A percentile compares a stretch with the other conserved stretches of the same genome.
Evolutionary conservation across 371 early-diverging fungal genomes (phyloP).

Genomic region (Syncephalastrum contaminatum): DNA sequence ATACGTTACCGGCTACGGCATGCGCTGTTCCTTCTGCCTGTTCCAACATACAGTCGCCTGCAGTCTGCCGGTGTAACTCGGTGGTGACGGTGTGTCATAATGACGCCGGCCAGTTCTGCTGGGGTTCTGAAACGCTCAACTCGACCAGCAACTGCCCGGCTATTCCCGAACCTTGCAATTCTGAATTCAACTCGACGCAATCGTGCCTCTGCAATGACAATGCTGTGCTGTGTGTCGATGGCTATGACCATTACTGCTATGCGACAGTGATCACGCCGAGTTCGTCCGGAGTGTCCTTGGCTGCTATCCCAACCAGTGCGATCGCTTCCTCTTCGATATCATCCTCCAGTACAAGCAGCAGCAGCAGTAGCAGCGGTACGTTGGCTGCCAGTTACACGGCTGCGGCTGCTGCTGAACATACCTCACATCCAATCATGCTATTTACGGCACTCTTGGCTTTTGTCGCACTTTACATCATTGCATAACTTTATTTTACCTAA

Average conservation of each 20-base stretch:
- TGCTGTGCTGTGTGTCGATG: constrained; percentile 43
- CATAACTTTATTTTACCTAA: too few relatives aligned
- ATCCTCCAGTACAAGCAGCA: too few relatives aligned
- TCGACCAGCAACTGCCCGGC: constrained; percentile 27
- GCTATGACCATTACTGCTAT: constrained; percentile 42
- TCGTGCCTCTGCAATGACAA: constrained; percentile 37
- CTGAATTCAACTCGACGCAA: constrained; percentile 21
- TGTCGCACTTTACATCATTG: too few relatives aligned
- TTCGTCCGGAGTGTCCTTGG: not conserved
- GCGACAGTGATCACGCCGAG: constrained; percentile 8
- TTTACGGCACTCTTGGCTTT: too few relatives aligned
- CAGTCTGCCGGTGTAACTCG: constrained; percentile 36
- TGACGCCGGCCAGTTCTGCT: constrained; percentile 30
- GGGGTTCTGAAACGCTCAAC: constrained; percentile 38
- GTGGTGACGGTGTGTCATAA: constrained; percentile 32
- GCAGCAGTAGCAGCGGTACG: too few relatives aligned
- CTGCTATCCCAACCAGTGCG: not conserved
- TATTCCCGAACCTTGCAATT: constrained; percentile 28
- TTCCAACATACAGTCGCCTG: constrained; percentile 23
- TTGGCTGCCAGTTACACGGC: too few relatives aligned
- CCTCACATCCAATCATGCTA: too few relatives aligned
- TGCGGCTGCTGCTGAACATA: too few relatives aligned
- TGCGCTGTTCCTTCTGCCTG: constrained; percentile 33
- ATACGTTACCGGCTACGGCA: constrained; percentile 26
- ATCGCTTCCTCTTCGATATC: constrained; percentile 1